Conservation (phyloP, 345 rosid genomes). For the Lumnitzera littorea region DNA sequence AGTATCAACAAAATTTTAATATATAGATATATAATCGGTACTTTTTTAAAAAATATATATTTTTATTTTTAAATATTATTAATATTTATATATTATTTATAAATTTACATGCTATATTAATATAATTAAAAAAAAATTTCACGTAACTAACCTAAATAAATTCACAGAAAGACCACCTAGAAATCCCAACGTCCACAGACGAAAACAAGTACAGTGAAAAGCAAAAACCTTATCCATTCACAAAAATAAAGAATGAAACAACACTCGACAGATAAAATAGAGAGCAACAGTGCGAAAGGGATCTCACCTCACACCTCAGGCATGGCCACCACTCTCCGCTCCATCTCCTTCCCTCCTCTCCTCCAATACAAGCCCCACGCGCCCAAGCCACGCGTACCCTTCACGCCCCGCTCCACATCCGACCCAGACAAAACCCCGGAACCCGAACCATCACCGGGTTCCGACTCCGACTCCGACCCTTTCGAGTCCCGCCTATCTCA, state of each 20-base stretch:
- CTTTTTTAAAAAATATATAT: too few species aligned
- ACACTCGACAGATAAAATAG: not conserved
- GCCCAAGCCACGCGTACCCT: constrained; percentile 4
- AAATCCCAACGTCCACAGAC: too few species aligned
- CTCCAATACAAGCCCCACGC: constrained; percentile 12
- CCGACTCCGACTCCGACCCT: constrained; percentile 23
- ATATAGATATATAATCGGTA: too few species aligned
- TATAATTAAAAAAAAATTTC: too few species aligned
- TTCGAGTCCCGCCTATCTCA: constrained; percentile 72
- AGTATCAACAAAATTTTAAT: too few species aligned
- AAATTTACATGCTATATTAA: too few species aligned
- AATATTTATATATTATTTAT: too few species aligned
- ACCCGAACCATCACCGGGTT: constrained; percentile 38
- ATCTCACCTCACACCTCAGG: not conserved
- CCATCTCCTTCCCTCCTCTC: constrained; percentile 31
- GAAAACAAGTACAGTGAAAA: too few species aligned
- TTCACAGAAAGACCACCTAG: too few species aligned
- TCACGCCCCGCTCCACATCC: constrained; percentile 12
- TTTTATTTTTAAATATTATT: too few species aligned
- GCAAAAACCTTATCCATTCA: not conserved
- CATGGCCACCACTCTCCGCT: constrained; percentile 31
- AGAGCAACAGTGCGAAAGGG: not conserved
- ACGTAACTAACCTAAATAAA: too few species aligned
- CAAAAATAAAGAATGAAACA: not conserved
- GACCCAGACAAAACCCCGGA: constrained; percentile 10